Evolutionary conservation across 495 filamentous ascomycete species (phyloP).

Genomic region (Venustampulla echinocandica): DNA sequence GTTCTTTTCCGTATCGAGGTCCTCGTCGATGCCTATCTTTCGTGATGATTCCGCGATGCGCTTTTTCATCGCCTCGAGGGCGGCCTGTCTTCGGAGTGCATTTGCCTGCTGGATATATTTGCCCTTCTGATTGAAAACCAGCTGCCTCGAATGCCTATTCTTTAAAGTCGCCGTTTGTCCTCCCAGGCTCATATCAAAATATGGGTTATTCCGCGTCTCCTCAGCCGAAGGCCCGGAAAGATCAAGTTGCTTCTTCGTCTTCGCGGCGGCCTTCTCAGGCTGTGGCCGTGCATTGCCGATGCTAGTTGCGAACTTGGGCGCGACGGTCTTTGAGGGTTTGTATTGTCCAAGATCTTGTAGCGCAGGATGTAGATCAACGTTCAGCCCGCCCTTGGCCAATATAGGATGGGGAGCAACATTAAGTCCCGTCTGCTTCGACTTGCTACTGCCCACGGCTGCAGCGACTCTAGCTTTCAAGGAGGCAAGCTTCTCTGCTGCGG

Average conservation of each 20-base stretch:
- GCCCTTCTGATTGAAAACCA: constrained; percentile 91
- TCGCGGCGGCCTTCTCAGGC: constrained; percentile 41
- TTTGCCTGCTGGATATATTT: constrained; percentile 94
- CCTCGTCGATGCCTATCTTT: constrained; percentile 85
- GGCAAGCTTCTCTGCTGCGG: constrained; percentile 51
- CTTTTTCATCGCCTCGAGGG: constrained; percentile 89
- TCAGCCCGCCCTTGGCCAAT: constrained; percentile 55
- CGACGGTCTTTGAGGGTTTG: constrained; percentile 48
- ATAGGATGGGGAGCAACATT: constrained; percentile 26
- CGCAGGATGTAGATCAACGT: constrained; percentile 83
- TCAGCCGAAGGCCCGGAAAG: constrained; percentile 60
- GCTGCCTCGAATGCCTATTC: constrained; percentile 57
- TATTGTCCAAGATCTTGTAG: constrained; percentile 64
- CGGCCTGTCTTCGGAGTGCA: constrained; percentile 75
- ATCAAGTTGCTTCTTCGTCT: constrained; percentile 55
- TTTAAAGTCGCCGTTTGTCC: constrained; percentile 53
- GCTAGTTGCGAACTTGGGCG: constrained; percentile 50
- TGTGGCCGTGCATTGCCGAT: constrained; percentile 46
- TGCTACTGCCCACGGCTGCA: constrained; percentile 41
- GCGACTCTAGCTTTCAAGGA: constrained; percentile 79
- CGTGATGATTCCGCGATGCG: constrained; percentile 77
- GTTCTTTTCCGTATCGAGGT: constrained; percentile 78
- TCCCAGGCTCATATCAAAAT: constrained; percentile 68
- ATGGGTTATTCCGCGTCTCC: constrained; percentile 68
- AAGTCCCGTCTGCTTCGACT: constrained; percentile 19